A percentile compares a stretch with the other conserved stretches of the same genome.
phyloP scores from a whole-genome alignment of 768 basidiomycete species.

The Hypholoma fasciculare region DNA sequence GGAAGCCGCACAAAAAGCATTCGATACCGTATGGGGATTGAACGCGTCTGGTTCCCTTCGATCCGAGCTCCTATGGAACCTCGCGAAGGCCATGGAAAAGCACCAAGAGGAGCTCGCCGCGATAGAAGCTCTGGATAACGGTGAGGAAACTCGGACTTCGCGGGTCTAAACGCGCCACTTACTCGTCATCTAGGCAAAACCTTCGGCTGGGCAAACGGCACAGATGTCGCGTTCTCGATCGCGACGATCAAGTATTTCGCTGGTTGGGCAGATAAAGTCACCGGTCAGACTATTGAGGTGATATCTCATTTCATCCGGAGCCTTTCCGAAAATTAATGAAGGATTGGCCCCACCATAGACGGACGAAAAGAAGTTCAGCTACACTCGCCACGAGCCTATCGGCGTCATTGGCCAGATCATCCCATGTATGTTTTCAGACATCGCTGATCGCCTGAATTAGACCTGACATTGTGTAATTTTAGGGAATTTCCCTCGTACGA shows the following conservation, averaged over 20 bases:
- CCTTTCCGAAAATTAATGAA: neutral
- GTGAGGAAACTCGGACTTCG: conserved; percentile 22
- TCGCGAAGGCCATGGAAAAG: conserved; percentile 64
- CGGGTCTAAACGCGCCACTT: conserved; percentile 48
- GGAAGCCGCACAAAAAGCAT: conserved; percentile 56
- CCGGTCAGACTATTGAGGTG: conserved; percentile 73
- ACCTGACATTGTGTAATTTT: neutral
- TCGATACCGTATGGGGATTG: conserved; percentile 68
- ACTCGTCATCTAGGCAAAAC: conserved; percentile 48
- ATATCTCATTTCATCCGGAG: neutral
- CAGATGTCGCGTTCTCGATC: conserved; percentile 51
- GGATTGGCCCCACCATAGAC: conserved; percentile 33
- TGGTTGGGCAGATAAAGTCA: conserved; percentile 88
- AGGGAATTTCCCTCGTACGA: conserved; percentile 8
- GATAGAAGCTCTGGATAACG: conserved; percentile 72
- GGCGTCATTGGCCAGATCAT: conserved; percentile 58
- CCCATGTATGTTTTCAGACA: conserved; percentile 45
- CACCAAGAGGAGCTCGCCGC: conserved; percentile 69
- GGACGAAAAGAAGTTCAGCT: conserved; percentile 54
- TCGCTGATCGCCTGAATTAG: neutral
- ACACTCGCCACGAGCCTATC: conserved; percentile 69
- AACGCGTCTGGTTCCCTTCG: conserved; percentile 56
- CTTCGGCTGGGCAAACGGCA: conserved; percentile 44
- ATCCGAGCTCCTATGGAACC: conserved; percentile 55
- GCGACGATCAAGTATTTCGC: conserved; percentile 74